Percentiles rank a stretch among this genome's conserved stretches.
These are phyloP conservation scores for Mesembryanthemum crystallinum DNA, from an alignment of 148 eudicot species.

Conservation along the genomic window DNA sequence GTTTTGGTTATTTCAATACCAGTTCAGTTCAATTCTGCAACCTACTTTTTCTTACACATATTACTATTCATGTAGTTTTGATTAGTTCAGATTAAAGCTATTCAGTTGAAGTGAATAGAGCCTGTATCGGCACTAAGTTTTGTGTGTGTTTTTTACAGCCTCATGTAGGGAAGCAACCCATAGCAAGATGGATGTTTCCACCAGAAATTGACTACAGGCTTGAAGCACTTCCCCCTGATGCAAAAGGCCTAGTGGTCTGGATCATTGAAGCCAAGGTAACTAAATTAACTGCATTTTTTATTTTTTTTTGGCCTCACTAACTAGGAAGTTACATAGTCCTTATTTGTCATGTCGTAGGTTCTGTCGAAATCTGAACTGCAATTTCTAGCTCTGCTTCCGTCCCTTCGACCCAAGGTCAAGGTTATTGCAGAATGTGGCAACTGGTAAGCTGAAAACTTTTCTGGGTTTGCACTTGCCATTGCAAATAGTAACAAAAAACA, in stretches of 20 bases:
- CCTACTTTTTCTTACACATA: background rate
- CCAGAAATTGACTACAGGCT: slow-evolving; percentile 95
- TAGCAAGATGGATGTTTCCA: slow-evolving; percentile 94
- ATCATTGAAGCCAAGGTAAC: slow-evolving; percentile 81
- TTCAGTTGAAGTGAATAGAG: too few relatives aligned
- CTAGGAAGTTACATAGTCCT: background rate
- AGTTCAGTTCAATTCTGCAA: background rate
- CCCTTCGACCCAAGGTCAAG: slow-evolving; percentile 78
- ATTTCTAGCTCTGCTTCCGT: slow-evolving; percentile 84
- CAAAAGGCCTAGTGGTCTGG: slow-evolving; percentile 81
- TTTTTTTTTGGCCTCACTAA: background rate
- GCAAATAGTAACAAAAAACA: background rate
- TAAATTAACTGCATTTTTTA: too few relatives aligned
- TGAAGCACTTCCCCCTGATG: slow-evolving; percentile 70
- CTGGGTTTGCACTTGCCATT: background rate
- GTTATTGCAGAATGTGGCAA: slow-evolving; percentile 99
- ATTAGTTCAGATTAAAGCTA: too few relatives aligned
- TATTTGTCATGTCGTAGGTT: slow-evolving; percentile 40
- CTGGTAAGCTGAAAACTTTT: slow-evolving; percentile 47
- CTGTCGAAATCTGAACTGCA: slow-evolving; percentile 82
- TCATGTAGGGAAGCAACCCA: slow-evolving; percentile 93
- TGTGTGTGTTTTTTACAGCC: slow-evolving; percentile 35
- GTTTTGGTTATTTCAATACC: background rate
- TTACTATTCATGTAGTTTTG: too few relatives aligned
- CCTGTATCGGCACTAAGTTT: too few relatives aligned